Conservation (phyloP, 2,329 filamentous ascomycete genomes). For the Metarhizium robertsii region DNA sequence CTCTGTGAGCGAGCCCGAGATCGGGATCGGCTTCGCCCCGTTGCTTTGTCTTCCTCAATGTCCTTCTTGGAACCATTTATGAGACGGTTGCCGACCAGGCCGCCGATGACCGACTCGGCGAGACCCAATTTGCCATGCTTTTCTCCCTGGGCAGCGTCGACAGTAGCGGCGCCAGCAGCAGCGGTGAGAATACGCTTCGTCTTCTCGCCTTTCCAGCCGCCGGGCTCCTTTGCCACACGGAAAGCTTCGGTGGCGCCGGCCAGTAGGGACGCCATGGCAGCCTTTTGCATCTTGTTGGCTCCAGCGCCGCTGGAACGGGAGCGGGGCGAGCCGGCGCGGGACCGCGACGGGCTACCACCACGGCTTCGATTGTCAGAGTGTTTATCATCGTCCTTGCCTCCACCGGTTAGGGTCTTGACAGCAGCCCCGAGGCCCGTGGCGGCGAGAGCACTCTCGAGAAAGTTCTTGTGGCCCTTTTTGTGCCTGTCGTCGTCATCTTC, state of each 20-base stretch:
- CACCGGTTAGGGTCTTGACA: constrained; percentile 49
- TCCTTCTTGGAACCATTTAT: constrained; percentile 68
- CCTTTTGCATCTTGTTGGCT: constrained; percentile 64
- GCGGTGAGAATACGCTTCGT: constrained; percentile 86
- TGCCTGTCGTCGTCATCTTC: constrained; percentile 47
- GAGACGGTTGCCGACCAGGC: constrained; percentile 75
- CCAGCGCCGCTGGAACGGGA: constrained; percentile 28
- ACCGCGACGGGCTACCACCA: constrained; percentile 33
- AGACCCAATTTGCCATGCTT: constrained; percentile 77
- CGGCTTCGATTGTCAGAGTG: constrained; percentile 36
- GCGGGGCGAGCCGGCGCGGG: constrained; percentile 42
- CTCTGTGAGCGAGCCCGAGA: constrained; percentile 51
- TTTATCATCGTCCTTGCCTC: constrained; percentile 30
- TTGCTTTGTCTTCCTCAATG: constrained; percentile 51
- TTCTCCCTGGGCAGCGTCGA: constrained; percentile 66
- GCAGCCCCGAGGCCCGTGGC: constrained; percentile 53
- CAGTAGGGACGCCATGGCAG: constrained; percentile 81
- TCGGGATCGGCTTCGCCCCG: constrained; percentile 59
- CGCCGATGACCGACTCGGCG: constrained; percentile 79
- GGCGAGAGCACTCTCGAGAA: constrained; percentile 52
- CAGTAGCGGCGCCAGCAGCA: constrained; percentile 74
- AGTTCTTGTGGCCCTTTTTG: constrained; percentile 54
- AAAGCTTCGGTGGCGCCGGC: constrained; percentile 90
- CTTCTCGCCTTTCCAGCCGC: constrained; percentile 84
- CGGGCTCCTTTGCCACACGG: constrained; percentile 78